Conservation (phyloP, 139 green algal genomes). For the Monoraphidium neglectum region DNA sequence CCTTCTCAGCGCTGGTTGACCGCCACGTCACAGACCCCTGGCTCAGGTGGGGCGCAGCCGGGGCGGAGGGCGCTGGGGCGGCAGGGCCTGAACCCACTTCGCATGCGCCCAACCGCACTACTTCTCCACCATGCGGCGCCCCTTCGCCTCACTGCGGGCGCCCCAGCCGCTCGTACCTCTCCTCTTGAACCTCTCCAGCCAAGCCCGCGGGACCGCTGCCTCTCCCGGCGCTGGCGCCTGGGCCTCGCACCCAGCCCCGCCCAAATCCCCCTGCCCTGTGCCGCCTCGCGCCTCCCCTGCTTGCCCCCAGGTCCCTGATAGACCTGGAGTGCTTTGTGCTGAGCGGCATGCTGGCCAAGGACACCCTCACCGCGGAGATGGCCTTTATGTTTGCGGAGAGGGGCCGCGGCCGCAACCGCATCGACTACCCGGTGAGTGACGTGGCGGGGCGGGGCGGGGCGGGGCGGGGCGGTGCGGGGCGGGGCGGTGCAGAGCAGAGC, state of each 20-base stretch:
- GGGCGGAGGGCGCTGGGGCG: too few relatives aligned
- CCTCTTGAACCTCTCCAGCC: too few relatives aligned
- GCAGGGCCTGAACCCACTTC: too few relatives aligned
- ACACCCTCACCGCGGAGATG: slow-evolving; percentile 63
- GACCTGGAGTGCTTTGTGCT: slow-evolving; percentile 89
- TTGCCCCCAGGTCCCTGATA: slow-evolving; percentile 65
- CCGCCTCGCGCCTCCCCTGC: background rate
- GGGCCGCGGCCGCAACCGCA: slow-evolving; percentile 48
- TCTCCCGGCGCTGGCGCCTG: too few relatives aligned
- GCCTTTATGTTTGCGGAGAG: slow-evolving; percentile 83
- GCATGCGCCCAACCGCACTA: too few relatives aligned
- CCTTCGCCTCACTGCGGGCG: too few relatives aligned
- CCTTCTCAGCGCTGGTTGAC: slow-evolving; percentile 68
- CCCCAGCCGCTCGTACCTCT: too few relatives aligned
- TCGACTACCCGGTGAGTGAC: slow-evolving; percentile 64
- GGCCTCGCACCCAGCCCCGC: too few relatives aligned
- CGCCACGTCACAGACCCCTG: slow-evolving; percentile 59
- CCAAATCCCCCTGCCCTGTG: too few relatives aligned
- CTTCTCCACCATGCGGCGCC: too few relatives aligned
- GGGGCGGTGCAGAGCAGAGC: too few relatives aligned
- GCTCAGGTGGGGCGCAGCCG: background rate
- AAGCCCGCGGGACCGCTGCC: too few relatives aligned
- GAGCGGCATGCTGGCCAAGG: slow-evolving; percentile 59
- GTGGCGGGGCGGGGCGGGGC: background rate
- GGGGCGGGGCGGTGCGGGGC: background rate